Evolutionary conservation across 805 yeast species (phyloP), one percentile per base, ranked within the genome.

Genomic region (Kodamaea nitidulidarum): DNA sequence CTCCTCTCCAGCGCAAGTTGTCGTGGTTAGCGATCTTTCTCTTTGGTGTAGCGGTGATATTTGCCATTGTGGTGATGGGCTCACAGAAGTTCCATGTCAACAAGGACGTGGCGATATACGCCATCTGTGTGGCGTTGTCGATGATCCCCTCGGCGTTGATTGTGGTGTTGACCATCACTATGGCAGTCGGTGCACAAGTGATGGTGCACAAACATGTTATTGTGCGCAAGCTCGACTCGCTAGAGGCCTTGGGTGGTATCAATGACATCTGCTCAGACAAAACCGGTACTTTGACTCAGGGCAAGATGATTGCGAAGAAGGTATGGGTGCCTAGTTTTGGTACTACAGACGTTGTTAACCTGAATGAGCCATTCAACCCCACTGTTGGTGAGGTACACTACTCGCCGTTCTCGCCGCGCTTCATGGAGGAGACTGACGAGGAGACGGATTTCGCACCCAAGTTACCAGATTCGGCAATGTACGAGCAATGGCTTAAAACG

Each of bases 31-130:
- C 96, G 3, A 75, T 86, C 36, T 57, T 75, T 31, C 67, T 88
- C 34, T 86, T 87, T 48, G 70, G 71, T 50, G 65, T 87, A 34
- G 95, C 96, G 4, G 93, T 87, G n/a, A 49, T 88, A 1, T 81
- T 86, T 54, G 95, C 95, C 1, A 80, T 88, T 41, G 78, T 88
- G 14, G 95, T 85, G 3, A 83, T 87, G 95, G 95, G 81, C 2
- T 78, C 93, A 7, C 95, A 87, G 61, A 74, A 74, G 44, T 80
- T 86, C 60, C 52, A 65, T 9, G 95, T 87, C n/a, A 80, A 77
- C 48, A 76, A 71, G 41, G 88, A 86, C 49, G 93, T 87, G 26
- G 95, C 95, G 10, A 80, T 87, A 35, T 87, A 87, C 55, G 95
- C 96, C 17, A 81, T 88, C 52, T 87, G 95, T 64, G 90, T 84